A percentile compares a stretch with the other conserved stretches of the same genome.
Conservation (phyloP, 176 grass and related monocot genomes). For the Oryza glumipatula region DNA sequence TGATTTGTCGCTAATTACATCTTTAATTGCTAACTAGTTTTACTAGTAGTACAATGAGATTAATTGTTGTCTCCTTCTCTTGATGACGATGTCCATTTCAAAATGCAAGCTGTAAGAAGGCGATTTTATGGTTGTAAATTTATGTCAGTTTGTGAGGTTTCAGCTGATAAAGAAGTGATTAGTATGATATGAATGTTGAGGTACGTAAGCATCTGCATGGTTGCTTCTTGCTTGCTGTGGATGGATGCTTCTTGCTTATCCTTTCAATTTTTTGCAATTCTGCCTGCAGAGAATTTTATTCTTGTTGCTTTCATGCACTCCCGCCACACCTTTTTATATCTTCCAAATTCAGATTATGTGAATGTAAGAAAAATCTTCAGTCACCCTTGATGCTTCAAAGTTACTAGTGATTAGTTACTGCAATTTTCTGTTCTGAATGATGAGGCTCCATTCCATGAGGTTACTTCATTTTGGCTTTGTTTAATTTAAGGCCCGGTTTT, state of each 20-base stretch:
- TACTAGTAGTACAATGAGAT: neutral
- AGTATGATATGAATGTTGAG: neutral
- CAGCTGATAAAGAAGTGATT: conserved; percentile 27
- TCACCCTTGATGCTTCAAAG: neutral
- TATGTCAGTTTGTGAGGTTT: neutral
- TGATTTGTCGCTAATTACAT: neutral
- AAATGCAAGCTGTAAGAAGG: conserved; percentile 36
- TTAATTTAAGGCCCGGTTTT: neutral
- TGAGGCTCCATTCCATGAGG: neutral
- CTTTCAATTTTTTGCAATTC: neutral
- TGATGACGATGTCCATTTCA: neutral
- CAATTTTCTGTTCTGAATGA: neutral
- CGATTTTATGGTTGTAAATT: neutral
- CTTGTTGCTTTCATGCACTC: neutral
- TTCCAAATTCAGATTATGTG: neutral
- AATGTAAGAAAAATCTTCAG: conserved; percentile 9
- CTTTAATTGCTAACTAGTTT: neutral
- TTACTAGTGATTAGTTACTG: neutral
- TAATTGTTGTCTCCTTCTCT: neutral
- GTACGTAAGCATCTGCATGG: conserved; percentile 5
- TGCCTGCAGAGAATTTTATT: conserved; percentile 19
- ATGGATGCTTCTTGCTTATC: conserved; percentile 18
- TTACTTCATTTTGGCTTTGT: conserved; percentile 2
- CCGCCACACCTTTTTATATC: conserved; percentile 6
- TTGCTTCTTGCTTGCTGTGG: neutral